Evolutionary conservation across 441 rosid species (phyloP).

Genomic region (Adansonia madagascariensis): DNA sequence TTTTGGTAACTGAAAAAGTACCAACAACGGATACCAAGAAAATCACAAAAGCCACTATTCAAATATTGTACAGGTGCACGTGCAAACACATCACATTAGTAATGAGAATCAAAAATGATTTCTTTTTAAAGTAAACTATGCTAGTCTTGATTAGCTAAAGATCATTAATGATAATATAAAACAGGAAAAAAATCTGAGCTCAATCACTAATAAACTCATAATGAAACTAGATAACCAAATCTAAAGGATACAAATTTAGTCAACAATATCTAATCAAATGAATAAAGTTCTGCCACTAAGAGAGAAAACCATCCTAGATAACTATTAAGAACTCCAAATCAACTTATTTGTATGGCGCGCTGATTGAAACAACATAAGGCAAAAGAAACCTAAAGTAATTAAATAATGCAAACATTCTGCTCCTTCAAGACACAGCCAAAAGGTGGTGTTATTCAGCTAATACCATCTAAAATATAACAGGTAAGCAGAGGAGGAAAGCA

Average conservation of each 20-base stretch:
- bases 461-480: not conserved
- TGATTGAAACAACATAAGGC: constrained; percentile 10
- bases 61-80: not conserved
- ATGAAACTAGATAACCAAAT: not conserved
- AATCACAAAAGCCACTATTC: not conserved
- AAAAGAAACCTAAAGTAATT: not conserved
- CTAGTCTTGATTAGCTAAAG: not conserved
- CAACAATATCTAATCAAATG: not conserved
- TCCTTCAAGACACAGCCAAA: not conserved
- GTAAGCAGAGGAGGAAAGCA: not conserved
- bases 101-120: not conserved
- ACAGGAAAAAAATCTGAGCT: not conserved
- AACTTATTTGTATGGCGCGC: not conserved
- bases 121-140: constrained; percentile 11
- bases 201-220: constrained; percentile 15
- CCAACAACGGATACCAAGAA: constrained; percentile 8
- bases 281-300: not conserved
- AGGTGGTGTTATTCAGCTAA: not conserved
- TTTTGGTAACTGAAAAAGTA: constrained; percentile 9
- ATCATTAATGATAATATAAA: constrained; percentile 12
- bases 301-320: constrained; percentile 7
- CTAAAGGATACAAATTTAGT: not conserved
- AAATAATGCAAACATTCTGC: not conserved
- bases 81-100: not conserved
- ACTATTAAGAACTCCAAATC: not conserved